These are phyloP conservation scores for Helichrysum umbraculigerum DNA, from an alignment of 129 eudicot species.

Conservation along the genomic window DNA sequence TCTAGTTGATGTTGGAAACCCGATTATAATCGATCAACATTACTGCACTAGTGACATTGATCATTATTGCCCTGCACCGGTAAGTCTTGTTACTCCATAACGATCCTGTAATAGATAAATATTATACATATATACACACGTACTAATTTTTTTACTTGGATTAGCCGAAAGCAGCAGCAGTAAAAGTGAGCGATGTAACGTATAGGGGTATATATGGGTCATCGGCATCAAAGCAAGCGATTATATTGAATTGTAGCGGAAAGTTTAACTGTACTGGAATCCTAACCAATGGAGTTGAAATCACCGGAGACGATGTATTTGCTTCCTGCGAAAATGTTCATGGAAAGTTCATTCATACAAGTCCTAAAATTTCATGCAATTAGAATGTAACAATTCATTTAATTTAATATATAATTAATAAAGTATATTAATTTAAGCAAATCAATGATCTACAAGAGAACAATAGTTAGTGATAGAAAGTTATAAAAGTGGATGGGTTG, in stretches of 20 bases:
- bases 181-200: conserved; percentile 37
- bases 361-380: conserved; percentile 22
- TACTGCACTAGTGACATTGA: conserved; percentile 23
- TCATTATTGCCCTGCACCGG: conserved; percentile 22
- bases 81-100: conserved; percentile 1
- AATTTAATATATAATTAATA: background rate
- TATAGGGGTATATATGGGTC: conserved; percentile 36
- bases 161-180: conserved; percentile 25
- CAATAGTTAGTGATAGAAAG: no score
- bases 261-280: conserved; percentile 32
- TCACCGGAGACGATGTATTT: conserved; percentile 21
- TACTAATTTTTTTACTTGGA: background rate
- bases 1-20: conserved; percentile 31
- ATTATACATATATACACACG: no score
- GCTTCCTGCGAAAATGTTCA: conserved; percentile 22
- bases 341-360: conserved; percentile 21
- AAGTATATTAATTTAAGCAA: background rate
- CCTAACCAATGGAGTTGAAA: conserved; percentile 14
- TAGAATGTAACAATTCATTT: background rate
- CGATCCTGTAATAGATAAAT: background rate
- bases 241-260: conserved; percentile 37
- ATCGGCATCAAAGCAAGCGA: conserved; percentile 30
- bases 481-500: no score
- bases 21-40: conserved; percentile 46
- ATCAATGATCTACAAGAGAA: background rate